phyloP scores from a whole-genome alignment of 73 alveolate genomes.

The Symbiodinium natans region DNA sequence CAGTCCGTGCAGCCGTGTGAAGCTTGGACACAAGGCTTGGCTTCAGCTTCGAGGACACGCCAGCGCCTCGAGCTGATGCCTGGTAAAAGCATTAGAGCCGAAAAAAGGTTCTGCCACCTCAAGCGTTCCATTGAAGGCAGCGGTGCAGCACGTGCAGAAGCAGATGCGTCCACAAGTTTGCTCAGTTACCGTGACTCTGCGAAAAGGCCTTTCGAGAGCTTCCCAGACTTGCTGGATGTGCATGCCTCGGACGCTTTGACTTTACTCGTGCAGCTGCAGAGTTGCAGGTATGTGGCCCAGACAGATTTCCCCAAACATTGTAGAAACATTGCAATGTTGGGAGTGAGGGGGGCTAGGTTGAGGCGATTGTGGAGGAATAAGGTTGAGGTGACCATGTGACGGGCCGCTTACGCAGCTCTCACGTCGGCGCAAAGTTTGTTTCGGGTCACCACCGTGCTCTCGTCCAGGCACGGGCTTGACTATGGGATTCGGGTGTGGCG shows the following conservation, averaged over 20 bases:
- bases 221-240: conserved; percentile 42
- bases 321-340: no score
- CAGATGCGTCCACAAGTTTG: no score
- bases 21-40: not conserved
- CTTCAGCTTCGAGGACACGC: conserved; percentile 8
- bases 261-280: not conserved
- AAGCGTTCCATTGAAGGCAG: not conserved
- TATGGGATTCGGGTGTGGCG: no score
- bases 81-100: not conserved
- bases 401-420: no score
- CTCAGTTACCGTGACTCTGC: not conserved
- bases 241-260: not conserved
- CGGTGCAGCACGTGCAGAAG: not conserved
- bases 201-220: conserved; percentile 22
- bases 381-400: no score
- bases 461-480: no score
- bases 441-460: no score
- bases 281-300: no score
- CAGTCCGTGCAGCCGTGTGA: not conserved
- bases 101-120: no score
- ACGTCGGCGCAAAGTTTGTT: no score
- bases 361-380: not conserved
- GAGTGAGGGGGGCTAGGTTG: not conserved
- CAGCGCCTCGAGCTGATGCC: not conserved
- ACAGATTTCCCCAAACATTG: no score